Evolutionary conservation across 179 eudicot genomes (phyloP), one percentile per base, ranked within the genome.

Genomic region (Kewa caespitosa): DNA sequence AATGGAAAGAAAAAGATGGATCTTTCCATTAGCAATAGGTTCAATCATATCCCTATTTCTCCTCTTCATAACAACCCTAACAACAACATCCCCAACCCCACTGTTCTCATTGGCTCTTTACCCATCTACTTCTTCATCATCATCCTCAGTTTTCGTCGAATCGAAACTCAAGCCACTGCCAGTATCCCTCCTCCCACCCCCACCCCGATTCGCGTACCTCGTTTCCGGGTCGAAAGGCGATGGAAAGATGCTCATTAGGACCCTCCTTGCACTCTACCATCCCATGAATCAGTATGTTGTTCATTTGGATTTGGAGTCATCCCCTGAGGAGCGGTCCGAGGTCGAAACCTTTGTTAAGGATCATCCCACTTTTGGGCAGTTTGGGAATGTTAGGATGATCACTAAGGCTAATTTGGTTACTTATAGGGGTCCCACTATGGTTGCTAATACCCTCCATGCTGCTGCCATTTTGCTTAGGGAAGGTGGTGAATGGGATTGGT

Each of bases 401-500:
- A 80, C 81, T n/a, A 92, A 88, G 89, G 93, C 97, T 13, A 94
- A 94, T 90, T 74, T 94, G 83, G 87, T 93, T 1, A 92, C 97
- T 0, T 94, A 94, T 38, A 71, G 96, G 0, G 98, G 98, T 0
- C 98, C 98, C 0, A 94, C 98, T 0, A 94, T 94, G 98, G 98
- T 94, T 41, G 90, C 97, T 3, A 94, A 94, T 72, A 94, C 98
- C 2, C 87, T 94, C 22, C 98, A 94, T 71, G 97, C 98, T 6
- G 97, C 98, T 18, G 92, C 97, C 6, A 85, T 94, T 71, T 84
- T 94, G 88, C 61, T 94, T 71, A 84, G 54, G 76, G 79, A 85
- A 15, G 97, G 90, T 55, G 96, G 92, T 8, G 82, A 89, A 31
- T 91, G 97, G 98, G 98, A 91, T 79, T 93, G 98, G 98, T 93